Percentiles rank a stretch among this genome's conserved stretches.
Evolutionary conservation across 2,329 filamentous ascomycete species (phyloP).

Genomic region (Aspergillus jensenii): DNA sequence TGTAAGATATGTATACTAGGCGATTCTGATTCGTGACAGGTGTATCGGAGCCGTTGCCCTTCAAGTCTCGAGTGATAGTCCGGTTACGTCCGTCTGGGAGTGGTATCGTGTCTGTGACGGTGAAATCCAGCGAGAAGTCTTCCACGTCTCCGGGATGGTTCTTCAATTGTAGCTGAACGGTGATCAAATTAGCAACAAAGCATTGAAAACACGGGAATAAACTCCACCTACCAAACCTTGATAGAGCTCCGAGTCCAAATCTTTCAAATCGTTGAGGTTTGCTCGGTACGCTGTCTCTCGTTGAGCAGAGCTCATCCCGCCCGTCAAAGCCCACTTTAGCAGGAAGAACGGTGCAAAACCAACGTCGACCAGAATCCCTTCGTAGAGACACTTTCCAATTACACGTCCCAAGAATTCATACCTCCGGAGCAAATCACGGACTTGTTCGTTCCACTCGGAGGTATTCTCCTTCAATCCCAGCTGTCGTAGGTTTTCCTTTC

Average conservation of each 20-base stretch:
- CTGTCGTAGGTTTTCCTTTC: conserved; percentile 58
- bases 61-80: conserved; percentile 72
- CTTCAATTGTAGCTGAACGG: conserved; percentile 63
- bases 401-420: conserved; percentile 93
- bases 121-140: conserved; percentile 83
- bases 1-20: conserved; percentile 89
- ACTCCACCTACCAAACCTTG: conserved; percentile 66
- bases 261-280: conserved; percentile 90
- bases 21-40: conserved; percentile 89
- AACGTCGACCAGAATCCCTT: conserved; percentile 91
- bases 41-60: conserved; percentile 72
- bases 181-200: conserved; percentile 1
- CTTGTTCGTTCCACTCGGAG: conserved; percentile 56
- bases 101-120: conserved; percentile 69
- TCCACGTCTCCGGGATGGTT: conserved; percentile 79
- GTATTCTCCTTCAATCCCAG: conserved; percentile 54
- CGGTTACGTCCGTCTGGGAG: conserved; percentile 54
- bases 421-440: conserved; percentile 64
- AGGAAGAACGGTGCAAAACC: conserved; percentile 94
- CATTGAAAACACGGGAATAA: not conserved
- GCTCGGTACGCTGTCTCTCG: conserved; percentile 75
- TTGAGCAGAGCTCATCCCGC: conserved; percentile 61
- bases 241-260: conserved; percentile 88
- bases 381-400: conserved; percentile 95
- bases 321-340: conserved; percentile 85